phyloP scores from a whole-genome alignment of 495 filamentous ascomycete species.

The Neurospora pannonica region DNA sequence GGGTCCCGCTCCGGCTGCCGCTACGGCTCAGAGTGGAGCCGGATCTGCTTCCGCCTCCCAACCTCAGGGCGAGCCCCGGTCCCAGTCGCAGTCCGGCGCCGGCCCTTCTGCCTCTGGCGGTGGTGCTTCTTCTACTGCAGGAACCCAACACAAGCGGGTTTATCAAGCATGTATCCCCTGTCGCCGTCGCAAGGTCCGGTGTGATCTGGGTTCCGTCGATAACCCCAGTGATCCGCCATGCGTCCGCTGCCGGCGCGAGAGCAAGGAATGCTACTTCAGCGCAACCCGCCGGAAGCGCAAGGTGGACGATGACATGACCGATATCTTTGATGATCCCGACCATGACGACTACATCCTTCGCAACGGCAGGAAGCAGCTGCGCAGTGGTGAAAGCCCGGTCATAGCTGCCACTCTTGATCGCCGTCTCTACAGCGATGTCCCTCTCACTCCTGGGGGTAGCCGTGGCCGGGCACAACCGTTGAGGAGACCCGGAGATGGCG shows the following conservation, averaged over 20 bases:
- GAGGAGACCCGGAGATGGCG: constrained; percentile 34
- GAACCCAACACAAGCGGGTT: constrained; percentile 55
- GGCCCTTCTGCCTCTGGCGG: constrained; percentile 1
- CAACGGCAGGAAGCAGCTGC: constrained; percentile 44
- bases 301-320: constrained; percentile 49
- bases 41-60: constrained; percentile 3
- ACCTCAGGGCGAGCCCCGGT: neutral
- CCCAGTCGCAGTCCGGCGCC: neutral
- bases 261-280: constrained; percentile 94
- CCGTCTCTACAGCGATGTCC: constrained; percentile 37
- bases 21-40: neutral
- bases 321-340: constrained; percentile 38
- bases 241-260: constrained; percentile 83
- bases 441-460: constrained; percentile 55
- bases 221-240: constrained; percentile 90
- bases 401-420: constrained; percentile 24
- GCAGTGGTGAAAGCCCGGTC: constrained; percentile 29
- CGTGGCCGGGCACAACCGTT: constrained; percentile 49
- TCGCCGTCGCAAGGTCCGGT: constrained; percentile 83
- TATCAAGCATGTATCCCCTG: constrained; percentile 90
- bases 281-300: constrained; percentile 91
- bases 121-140: constrained; percentile 5
- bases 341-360: constrained; percentile 45
- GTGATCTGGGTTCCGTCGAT: constrained; percentile 89
- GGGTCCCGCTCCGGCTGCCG: constrained; percentile 1